phyloP scores from a whole-genome alignment of 805 yeast genomes.

The Torulaspora maleeae region DNA sequence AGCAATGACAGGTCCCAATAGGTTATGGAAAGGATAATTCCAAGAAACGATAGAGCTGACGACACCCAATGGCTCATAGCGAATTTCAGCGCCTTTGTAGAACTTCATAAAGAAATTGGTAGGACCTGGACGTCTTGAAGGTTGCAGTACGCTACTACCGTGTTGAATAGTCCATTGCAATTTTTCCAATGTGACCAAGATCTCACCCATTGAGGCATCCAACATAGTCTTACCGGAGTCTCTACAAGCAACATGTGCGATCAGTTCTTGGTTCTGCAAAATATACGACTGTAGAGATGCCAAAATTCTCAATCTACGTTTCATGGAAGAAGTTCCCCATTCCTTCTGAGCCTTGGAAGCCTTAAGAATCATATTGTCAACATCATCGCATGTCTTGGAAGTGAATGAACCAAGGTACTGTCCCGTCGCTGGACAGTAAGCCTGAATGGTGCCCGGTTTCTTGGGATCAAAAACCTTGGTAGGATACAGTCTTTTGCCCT shows the following conservation, averaged over 20 bases:
- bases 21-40: slow-evolving; percentile 96
- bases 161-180: slow-evolving; percentile 82
- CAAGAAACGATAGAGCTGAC: slow-evolving; percentile 90
- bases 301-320: slow-evolving; percentile 64
- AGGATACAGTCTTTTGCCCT: slow-evolving; percentile 72
- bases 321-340: slow-evolving; percentile 46
- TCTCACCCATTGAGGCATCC: slow-evolving; percentile 95
- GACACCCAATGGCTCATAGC: slow-evolving; percentile 86
- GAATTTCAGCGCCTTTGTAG: slow-evolving; percentile 87
- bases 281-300: slow-evolving; percentile 67
- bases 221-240: slow-evolving; percentile 95
- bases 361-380: slow-evolving; percentile 54
- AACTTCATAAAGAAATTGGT: slow-evolving; percentile 71
- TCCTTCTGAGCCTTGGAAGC: slow-evolving; percentile 35
- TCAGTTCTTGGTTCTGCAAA: slow-evolving; percentile 72
- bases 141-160: slow-evolving; percentile 67
- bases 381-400: slow-evolving; percentile 61
- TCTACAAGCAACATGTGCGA: slow-evolving; percentile 90
- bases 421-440: slow-evolving; percentile 95
- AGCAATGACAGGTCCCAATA: slow-evolving; percentile 89
- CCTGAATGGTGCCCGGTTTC: slow-evolving; percentile 67
- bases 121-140: slow-evolving; percentile 82
- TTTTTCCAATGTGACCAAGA: slow-evolving; percentile 91
- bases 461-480: slow-evolving; percentile 52
- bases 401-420: slow-evolving; percentile 72